A percentile compares a stretch with the other conserved stretches of the same genome.
phyloP scores from a whole-genome alignment of 352 stramenopile genomes.

The Globisporangium cystogenes region DNA sequence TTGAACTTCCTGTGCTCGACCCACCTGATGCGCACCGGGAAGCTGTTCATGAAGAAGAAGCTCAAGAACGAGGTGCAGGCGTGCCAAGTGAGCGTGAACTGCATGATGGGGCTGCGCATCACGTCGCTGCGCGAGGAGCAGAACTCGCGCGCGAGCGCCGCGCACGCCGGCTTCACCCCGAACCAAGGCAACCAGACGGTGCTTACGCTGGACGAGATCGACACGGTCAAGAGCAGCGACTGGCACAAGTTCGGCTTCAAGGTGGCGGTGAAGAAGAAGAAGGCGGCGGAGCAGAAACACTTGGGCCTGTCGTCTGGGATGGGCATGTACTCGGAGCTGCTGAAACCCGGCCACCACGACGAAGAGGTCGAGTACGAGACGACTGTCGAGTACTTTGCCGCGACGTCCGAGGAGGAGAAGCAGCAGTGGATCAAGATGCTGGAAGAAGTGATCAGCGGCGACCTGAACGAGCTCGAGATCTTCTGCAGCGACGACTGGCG shows the following conservation, averaged over 20 bases:
- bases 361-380: constrained; percentile 27
- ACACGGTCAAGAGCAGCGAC: constrained; percentile 57
- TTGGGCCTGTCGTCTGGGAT: constrained; percentile 5
- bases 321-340: constrained; percentile 11
- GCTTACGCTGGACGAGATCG: constrained; percentile 79
- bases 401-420: constrained; percentile 54
- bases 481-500: constrained; percentile 88
- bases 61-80: constrained; percentile 72
- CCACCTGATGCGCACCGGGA: constrained; percentile 66
- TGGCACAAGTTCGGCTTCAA: constrained; percentile 75
- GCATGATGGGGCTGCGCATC: constrained; percentile 83
- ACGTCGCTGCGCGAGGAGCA: constrained; percentile 51
- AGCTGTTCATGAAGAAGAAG: constrained; percentile 67
- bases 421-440: constrained; percentile 65
- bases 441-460: constrained; percentile 70
- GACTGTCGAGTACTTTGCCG: constrained; percentile 73
- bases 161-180: constrained; percentile 49
- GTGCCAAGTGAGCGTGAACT: constrained; percentile 74
- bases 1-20: constrained; percentile 85
- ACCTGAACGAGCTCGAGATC: constrained; percentile 79
- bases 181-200: constrained; percentile 60
- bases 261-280: constrained; percentile 62
- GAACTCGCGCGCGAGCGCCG: constrained; percentile 17
- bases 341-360: constrained; percentile 14
- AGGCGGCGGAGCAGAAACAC: constrained; percentile 5